These are phyloP conservation scores for Ogataea corticis DNA, from an alignment of 805 yeast species.

Conservation along the genomic window DNA sequence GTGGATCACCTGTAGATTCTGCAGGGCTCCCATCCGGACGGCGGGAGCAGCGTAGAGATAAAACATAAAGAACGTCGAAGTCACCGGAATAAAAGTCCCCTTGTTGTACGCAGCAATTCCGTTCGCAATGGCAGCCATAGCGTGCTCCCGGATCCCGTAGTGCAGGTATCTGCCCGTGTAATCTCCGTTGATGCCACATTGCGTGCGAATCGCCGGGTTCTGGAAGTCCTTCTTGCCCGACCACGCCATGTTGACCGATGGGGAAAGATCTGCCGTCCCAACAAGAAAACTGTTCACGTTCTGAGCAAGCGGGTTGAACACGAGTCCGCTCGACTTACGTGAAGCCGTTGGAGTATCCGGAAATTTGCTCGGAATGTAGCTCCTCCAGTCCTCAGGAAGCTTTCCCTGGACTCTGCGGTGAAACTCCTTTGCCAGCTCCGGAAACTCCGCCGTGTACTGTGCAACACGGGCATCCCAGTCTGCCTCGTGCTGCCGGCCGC, in stretches of 20 bases:
- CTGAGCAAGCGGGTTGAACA: conserved; percentile 71
- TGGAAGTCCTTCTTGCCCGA: conserved; percentile 86
- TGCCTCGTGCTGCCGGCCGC: conserved; percentile 64
- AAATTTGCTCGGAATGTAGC: conserved; percentile 73
- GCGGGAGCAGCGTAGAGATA: conserved; percentile 84
- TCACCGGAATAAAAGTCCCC: conserved; percentile 69
- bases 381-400: conserved; percentile 84
- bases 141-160: conserved; percentile 98
- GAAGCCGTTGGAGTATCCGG: conserved; percentile 87
- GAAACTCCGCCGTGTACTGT: conserved; percentile 64
- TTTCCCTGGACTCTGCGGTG: conserved; percentile 71
- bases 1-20: conserved; percentile 81
- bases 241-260: conserved; percentile 86
- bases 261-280: conserved; percentile 97
- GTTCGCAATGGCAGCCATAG: conserved; percentile 97
- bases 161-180: conserved; percentile 91
- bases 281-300: conserved; percentile 61
- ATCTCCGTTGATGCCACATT: conserved; percentile 62
- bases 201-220: conserved; percentile 57
- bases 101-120: conserved; percentile 95
- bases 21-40: conserved; percentile 77
- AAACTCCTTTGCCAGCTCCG: conserved; percentile 75
- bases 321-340: conserved; percentile 88
- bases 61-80: conserved; percentile 75
- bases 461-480: conserved; percentile 71